Conservation (phyloP, 768 basidiomycete genomes). For the Gelatoporia subvermispora region DNA sequence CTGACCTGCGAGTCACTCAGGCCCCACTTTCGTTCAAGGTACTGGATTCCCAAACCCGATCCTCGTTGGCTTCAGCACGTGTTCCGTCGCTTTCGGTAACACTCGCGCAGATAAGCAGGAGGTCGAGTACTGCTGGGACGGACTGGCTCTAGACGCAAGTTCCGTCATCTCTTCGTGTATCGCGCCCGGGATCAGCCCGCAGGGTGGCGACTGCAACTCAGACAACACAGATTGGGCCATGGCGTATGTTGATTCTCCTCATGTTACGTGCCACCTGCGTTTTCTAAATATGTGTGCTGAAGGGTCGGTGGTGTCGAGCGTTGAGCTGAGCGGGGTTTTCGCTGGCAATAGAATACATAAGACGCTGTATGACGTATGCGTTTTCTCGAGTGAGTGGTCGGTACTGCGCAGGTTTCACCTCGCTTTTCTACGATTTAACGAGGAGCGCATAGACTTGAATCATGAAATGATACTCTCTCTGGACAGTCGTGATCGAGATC, state of each 20-base stretch:
- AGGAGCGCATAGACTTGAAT: too few species aligned
- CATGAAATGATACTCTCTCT: too few species aligned
- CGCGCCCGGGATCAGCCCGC: not conserved
- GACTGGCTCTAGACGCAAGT: not conserved
- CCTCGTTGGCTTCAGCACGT: slow-evolving; percentile 1
- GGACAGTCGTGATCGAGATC: too few species aligned
- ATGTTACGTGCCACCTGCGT: too few species aligned
- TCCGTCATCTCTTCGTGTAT: not conserved
- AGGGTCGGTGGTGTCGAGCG: too few species aligned
- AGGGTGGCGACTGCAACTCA: not conserved
- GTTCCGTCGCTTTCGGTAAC: not conserved
- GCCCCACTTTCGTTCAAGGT: slow-evolving; percentile 1
- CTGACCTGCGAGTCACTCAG: not conserved
- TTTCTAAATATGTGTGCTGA: too few species aligned
- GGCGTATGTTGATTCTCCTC: not conserved
- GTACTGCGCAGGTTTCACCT: too few species aligned
- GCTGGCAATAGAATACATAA: too few species aligned
- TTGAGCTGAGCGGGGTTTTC: too few species aligned
- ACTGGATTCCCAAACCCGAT: slow-evolving; percentile 4
- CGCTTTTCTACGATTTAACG: too few species aligned
- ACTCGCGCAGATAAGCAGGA: not conserved
- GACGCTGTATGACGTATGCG: too few species aligned
- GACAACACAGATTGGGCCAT: not conserved
- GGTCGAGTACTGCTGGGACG: slow-evolving; percentile 3
- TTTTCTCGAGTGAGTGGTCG: too few species aligned